These are phyloP conservation scores for Penicillium cataractarum DNA, from an alignment of 495 filamentous ascomycete genomes.

Conservation along the genomic window DNA sequence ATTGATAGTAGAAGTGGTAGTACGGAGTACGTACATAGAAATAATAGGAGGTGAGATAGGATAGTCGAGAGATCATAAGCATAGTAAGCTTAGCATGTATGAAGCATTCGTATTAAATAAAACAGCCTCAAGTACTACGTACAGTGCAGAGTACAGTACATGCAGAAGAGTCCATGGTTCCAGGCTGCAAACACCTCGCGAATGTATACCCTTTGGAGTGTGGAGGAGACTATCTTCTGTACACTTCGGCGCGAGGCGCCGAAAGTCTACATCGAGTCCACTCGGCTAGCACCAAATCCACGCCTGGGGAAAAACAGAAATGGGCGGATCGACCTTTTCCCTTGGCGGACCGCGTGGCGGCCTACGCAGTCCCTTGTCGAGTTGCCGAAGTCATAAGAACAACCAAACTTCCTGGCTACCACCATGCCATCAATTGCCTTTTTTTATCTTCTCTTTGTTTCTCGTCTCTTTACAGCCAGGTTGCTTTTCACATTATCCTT, in stretches of 20 bases:
- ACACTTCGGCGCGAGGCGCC: not conserved
- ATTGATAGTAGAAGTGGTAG: not conserved
- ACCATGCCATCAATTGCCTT: not conserved
- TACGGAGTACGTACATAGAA: too few relatives aligned
- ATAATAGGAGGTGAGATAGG: too few relatives aligned
- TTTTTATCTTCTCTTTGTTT: not conserved
- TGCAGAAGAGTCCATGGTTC: not conserved
- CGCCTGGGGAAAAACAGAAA: not conserved
- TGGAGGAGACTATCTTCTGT: not conserved
- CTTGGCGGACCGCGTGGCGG: slow-evolving; percentile 29
- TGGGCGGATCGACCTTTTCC: not conserved
- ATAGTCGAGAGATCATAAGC: not conserved
- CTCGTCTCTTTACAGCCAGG: too few relatives aligned
- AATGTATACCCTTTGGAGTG: not conserved
- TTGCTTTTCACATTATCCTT: not conserved
- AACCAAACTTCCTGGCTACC: not conserved
- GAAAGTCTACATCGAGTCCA: not conserved
- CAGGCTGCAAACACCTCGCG: not conserved
- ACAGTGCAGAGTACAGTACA: too few relatives aligned
- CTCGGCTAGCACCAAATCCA: not conserved
- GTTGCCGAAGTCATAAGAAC: not conserved
- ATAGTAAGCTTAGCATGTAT: not conserved
- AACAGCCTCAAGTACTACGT: not conserved
- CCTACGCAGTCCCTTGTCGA: slow-evolving; percentile 20
- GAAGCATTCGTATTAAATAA: not conserved